Conservation (phyloP, 495 filamentous ascomycete species). For the Cercophora scortea region DNA sequence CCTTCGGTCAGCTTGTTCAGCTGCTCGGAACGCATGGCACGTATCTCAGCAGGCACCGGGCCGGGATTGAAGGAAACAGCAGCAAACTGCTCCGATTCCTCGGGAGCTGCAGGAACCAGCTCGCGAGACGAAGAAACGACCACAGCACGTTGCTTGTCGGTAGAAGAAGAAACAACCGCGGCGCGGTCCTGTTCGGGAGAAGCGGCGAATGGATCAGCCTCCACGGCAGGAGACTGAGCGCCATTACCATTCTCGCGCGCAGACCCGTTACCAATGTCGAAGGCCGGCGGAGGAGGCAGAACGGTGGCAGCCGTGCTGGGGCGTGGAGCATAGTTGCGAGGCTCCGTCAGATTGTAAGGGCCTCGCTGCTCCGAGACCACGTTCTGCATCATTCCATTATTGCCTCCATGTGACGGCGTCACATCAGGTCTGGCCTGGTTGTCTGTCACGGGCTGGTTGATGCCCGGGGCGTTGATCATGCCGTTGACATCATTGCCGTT, state of each 20-base stretch:
- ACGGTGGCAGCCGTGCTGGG: neutral
- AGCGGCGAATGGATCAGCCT: neutral
- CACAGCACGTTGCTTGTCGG: neutral
- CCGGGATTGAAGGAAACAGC: neutral
- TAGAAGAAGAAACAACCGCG: neutral
- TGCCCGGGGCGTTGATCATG: too few species aligned
- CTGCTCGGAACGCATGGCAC: constrained; percentile 15
- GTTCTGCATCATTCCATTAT: too few species aligned
- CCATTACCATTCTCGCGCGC: neutral
- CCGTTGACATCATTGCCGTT: too few species aligned
- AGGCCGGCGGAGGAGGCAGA: constrained; percentile 3
- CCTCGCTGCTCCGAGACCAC: neutral
- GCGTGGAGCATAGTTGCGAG: constrained; percentile 16
- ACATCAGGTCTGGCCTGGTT: too few species aligned
- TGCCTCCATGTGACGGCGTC: too few species aligned
- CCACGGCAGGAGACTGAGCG: neutral
- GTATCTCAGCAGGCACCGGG: neutral
- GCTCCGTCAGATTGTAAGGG: constrained; percentile 12
- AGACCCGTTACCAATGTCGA: neutral
- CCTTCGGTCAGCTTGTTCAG: constrained; percentile 21
- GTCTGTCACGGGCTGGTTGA: too few species aligned
- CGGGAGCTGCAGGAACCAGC: neutral
- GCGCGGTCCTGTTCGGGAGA: neutral
- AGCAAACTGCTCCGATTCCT: neutral
- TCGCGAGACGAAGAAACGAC: neutral